phyloP scores from a whole-genome alignment of 1,284 basidiomycete genomes.

The Schizophyllum commune region DNA sequence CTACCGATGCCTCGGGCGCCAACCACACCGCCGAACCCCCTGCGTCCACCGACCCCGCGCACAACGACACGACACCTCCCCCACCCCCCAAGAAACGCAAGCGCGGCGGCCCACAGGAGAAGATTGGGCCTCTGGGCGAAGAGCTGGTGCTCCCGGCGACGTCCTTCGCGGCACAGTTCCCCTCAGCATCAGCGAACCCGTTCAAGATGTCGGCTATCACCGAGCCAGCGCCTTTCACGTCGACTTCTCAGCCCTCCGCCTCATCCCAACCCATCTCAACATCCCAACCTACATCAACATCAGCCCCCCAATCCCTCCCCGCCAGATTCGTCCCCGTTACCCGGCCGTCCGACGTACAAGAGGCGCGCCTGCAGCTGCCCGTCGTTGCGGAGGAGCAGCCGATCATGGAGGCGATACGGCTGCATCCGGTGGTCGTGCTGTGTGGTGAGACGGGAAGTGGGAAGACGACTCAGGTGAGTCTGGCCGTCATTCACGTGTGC shows the following conservation, averaged over 20 bases:
- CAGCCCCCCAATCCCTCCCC: not conserved
- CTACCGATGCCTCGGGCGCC: constrained; percentile 6
- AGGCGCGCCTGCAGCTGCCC: constrained; percentile 75
- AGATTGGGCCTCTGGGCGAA: constrained; percentile 56
- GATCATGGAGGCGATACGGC: constrained; percentile 86
- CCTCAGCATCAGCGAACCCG: constrained; percentile 19
- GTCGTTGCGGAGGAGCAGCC: constrained; percentile 92
- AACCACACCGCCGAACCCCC: constrained; percentile 1
- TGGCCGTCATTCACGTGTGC: too few species aligned
- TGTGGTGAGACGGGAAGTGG: constrained; percentile 98
- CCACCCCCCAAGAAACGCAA: constrained; percentile 30
- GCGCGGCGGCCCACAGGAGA: not conserved
- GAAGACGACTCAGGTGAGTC: constrained; percentile 80
- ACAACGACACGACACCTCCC: constrained; percentile 19
- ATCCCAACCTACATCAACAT: not conserved
- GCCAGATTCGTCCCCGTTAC: constrained; percentile 53
- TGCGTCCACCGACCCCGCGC: not conserved
- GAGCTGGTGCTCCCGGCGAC: constrained; percentile 57
- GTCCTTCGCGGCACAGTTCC: constrained; percentile 49
- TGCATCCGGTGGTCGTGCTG: constrained; percentile 87
- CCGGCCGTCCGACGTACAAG: constrained; percentile 71
- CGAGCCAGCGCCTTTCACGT: too few species aligned
- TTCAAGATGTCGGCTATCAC: constrained; percentile 4
- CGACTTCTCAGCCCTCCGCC: not conserved
- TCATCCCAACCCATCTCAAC: too few species aligned